Evolutionary conservation across 441 rosid species (phyloP).

Genomic region (Erysimum pusillum): DNA sequence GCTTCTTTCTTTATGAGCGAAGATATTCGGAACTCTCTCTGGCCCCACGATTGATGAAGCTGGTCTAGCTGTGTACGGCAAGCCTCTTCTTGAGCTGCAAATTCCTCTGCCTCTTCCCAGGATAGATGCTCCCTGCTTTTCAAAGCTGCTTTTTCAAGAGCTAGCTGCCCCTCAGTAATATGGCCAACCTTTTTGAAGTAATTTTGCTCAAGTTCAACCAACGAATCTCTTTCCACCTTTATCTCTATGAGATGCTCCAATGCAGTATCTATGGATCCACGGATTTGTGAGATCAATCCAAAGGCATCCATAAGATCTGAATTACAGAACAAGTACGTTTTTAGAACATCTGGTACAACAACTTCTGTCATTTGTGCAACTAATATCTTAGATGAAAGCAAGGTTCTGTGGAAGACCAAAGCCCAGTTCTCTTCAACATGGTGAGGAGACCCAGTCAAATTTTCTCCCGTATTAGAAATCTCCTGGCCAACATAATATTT

Average conservation of each 20-base stretch:
- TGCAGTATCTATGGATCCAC: conserved; percentile 87
- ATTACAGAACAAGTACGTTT: conserved; percentile 75
- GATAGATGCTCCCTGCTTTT: conserved; percentile 96
- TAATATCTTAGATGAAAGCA: conserved; percentile 71
- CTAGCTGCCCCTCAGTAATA: conserved; percentile 90
- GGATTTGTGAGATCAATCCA: conserved; percentile 85
- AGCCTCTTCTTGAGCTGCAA: conserved; percentile 98
- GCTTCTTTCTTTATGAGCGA: conserved; percentile 76
- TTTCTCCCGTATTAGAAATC: conserved; percentile 47
- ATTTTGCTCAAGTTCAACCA: conserved; percentile 88
- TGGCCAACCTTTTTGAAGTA: conserved; percentile 89
- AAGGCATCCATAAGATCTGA: conserved; percentile 93
- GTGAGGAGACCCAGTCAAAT: conserved; percentile 48
- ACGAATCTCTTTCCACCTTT: conserved; percentile 80
- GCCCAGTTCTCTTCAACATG: conserved; percentile 69
- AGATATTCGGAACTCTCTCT: conserved; percentile 76
- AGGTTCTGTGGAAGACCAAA: conserved; percentile 64
- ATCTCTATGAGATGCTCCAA: conserved; percentile 85
- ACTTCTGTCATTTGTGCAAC: conserved; percentile 77
- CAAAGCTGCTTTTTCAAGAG: conserved; percentile 90
- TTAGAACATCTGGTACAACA: conserved; percentile 76
- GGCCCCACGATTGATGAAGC: conserved; percentile 92
- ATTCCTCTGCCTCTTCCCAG: conserved; percentile 99
- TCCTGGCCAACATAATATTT: conserved; percentile 61
- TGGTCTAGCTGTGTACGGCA: conserved; percentile 90